phyloP scores from a whole-genome alignment of 352 stramenopile species.

The Globisporangium takayamanum region DNA sequence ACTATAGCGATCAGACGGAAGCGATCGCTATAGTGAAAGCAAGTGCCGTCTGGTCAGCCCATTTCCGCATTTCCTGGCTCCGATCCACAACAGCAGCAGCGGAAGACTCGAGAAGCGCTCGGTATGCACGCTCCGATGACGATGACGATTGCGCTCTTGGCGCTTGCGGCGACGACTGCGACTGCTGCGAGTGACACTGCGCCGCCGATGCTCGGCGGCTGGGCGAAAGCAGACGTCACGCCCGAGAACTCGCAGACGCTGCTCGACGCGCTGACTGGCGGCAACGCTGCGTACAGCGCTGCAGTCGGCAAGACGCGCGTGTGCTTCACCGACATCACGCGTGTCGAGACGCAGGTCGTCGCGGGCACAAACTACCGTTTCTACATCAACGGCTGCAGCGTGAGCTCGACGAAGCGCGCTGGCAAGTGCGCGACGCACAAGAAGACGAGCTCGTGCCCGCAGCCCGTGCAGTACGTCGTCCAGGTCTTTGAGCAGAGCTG shows the following conservation, averaged over 20 bases:
- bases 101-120: too few relatives aligned
- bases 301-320: conserved; percentile 30
- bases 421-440: conserved; percentile 28
- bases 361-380: conserved; percentile 75
- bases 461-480: conserved; percentile 33
- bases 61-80: too few relatives aligned
- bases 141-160: too few relatives aligned
- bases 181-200: background rate
- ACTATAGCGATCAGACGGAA: too few relatives aligned
- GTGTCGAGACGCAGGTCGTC: conserved; percentile 40
- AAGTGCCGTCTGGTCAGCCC: too few relatives aligned
- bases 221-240: conserved; percentile 1
- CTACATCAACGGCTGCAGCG: conserved; percentile 48
- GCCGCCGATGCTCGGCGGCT: conserved; percentile 1
- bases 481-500: conserved; percentile 56
- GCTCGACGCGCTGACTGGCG: conserved; percentile 4
- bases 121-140: too few relatives aligned
- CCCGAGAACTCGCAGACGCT: conserved; percentile 4
- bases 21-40: too few relatives aligned
- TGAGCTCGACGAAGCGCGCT: conserved; percentile 23
- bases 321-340: conserved; percentile 30
- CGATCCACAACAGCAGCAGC: too few relatives aligned
- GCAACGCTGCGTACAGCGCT: conserved; percentile 17
- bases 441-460: conserved; percentile 17
- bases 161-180: too few relatives aligned